Evolutionary conservation across 176 grass and related monocot genomes (phyloP), one percentile per base, ranked within the genome.

Genomic region (Musa itinerans): DNA sequence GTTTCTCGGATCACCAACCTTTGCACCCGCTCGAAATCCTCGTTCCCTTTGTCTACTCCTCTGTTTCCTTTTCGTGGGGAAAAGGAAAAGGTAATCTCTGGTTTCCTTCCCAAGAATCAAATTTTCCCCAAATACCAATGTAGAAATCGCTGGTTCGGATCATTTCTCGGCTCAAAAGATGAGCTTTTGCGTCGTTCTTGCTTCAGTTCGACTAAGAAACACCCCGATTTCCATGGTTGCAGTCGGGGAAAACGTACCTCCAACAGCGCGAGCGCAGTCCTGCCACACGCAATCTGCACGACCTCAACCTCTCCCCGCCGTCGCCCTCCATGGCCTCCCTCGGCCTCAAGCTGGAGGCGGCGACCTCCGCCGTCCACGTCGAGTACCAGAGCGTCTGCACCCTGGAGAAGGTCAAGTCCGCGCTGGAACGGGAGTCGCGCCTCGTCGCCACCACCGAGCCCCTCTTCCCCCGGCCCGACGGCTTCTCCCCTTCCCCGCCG

Each of bases 331-430:
- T 66, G 1, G 1, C 76, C 2, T 8, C 50, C 4, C 58, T 50
- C 29, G 61, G 23, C 61, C 61, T 64, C 61, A 64, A 64, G 61
- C 67, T 19, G 67, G 24, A 43, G 34, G 34, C 50, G n/a, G 12
- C 19, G 50, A 27, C 65, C 64, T 66, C 10, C 13, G 24, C 23
- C 0, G 25, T 63, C 15, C 77, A 72, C 0, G 63, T 71, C 16
- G 86, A 84, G 75, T 92, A 92, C 85, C 87, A 86, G 73, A 97
- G 93, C 86, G 93, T 97, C 59, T 97, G 90, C 80, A 93, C 90
- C 15, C 86, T 93, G 77, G 90, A 93, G 82, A 93, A 93, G 80
- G 90, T 93, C 29, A 93, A 93, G 79, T 87, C 84, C 7, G 90
- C 90, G 1, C 75, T 93, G 69, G 87, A 85, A 69, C 90, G 88